Evolutionary conservation across 2,329 filamentous ascomycete species (phyloP).

Genomic region (Pyrenophora teres): DNA sequence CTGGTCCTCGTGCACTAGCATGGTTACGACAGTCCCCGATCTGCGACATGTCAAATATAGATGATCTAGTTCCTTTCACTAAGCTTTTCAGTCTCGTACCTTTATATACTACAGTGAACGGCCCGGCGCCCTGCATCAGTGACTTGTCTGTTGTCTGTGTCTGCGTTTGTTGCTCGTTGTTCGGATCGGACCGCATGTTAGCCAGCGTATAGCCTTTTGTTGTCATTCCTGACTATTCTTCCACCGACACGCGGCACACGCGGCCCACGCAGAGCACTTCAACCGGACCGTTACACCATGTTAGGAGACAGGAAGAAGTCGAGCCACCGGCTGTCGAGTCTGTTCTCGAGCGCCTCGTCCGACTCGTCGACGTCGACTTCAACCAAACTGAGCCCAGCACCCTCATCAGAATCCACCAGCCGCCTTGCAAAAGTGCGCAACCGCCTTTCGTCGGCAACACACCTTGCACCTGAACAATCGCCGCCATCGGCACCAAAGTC

Average conservation of each 20-base stretch:
- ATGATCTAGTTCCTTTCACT: conserved; percentile 20
- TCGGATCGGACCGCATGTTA: conserved; percentile 18
- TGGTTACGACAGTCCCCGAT: conserved; percentile 28
- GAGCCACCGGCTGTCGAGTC: conserved; percentile 41
- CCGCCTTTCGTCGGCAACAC: conserved; percentile 38
- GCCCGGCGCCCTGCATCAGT: conserved; percentile 21
- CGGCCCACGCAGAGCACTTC: neutral
- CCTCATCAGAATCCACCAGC: conserved; percentile 36
- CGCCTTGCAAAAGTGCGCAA: conserved; percentile 40
- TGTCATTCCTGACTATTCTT: conserved; percentile 3
- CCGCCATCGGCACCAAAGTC: conserved; percentile 26
- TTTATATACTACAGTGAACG: conserved; percentile 17
- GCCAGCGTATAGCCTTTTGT: conserved; percentile 12
- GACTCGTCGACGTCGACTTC: conserved; percentile 17
- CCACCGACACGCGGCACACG: neutral
- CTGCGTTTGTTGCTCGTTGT: conserved; percentile 26
- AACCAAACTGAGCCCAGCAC: conserved; percentile 21
- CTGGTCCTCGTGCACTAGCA: conserved; percentile 23
- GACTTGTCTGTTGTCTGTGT: conserved; percentile 19
- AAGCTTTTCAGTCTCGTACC: conserved; percentile 15
- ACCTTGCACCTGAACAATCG: conserved; percentile 40
- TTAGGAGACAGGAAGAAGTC: conserved; percentile 40
- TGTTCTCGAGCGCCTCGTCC: conserved; percentile 36
- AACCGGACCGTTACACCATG: conserved; percentile 15
- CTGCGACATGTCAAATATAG: conserved; percentile 38